phyloP scores from a whole-genome alignment of 2,329 filamentous ascomycete genomes.

The Pochonia chlamydosporia region DNA sequence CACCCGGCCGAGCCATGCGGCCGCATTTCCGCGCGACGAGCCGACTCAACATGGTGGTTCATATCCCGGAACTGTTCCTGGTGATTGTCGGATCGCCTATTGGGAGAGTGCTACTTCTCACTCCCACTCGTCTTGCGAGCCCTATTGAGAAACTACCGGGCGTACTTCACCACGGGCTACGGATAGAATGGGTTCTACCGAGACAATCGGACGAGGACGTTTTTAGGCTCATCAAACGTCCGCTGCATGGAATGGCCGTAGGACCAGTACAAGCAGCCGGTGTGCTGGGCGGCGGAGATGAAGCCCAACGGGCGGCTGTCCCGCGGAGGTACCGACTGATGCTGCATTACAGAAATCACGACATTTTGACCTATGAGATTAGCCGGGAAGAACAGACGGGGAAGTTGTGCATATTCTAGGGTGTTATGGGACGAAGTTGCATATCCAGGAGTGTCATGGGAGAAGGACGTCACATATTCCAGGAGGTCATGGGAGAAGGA shows the following conservation, averaged over 20 bases:
- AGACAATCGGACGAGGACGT: conserved; percentile 38
- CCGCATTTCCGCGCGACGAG: conserved; percentile 28
- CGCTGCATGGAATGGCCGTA: conserved; percentile 62
- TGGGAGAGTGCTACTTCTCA: conserved; percentile 61
- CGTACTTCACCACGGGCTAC: conserved; percentile 36
- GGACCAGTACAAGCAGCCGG: conserved; percentile 52
- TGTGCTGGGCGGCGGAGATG: conserved; percentile 13
- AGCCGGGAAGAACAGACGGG: conserved; percentile 33
- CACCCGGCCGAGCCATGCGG: conserved; percentile 14
- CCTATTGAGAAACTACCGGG: conserved; percentile 13
- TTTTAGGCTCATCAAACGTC: conserved; percentile 37
- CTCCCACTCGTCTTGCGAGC: conserved; percentile 34
- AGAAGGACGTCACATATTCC: too few relatives aligned
- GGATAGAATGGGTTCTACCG: conserved; percentile 49
- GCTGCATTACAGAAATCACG: conserved; percentile 66
- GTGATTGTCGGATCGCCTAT: conserved; percentile 62
- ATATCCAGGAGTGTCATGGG: too few relatives aligned
- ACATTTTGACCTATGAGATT: conserved; percentile 65
- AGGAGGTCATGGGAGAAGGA: too few relatives aligned
- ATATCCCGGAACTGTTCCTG: conserved; percentile 65
- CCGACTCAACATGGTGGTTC: conserved; percentile 51
- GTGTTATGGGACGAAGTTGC: not conserved
- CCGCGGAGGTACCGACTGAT: conserved; percentile 59
- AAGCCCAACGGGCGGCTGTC: conserved; percentile 15
- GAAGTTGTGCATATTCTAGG: conserved; percentile 30